Evolutionary conservation across 768 basidiomycete genomes (phyloP).

Genomic region (Leccinum pellstonianum): DNA sequence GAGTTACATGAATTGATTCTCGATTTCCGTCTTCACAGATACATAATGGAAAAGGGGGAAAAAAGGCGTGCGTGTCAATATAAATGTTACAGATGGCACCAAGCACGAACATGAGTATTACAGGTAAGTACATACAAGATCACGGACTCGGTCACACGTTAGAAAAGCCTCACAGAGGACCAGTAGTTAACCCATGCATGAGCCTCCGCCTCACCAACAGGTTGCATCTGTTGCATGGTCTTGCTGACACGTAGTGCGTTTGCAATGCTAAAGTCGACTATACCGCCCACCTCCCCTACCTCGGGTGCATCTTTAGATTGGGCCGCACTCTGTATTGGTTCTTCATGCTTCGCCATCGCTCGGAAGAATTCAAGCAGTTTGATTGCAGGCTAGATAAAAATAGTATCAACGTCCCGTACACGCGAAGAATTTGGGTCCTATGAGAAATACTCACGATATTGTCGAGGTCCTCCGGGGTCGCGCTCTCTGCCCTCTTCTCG

Average conservation of each 20-base stretch:
- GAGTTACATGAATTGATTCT: neutral
- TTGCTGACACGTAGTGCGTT: conserved; percentile 13
- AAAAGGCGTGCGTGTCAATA: neutral
- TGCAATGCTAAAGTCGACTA: conserved; percentile 7
- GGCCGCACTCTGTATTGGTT: neutral
- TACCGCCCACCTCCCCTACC: conserved; percentile 5
- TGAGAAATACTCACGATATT: conserved; percentile 4
- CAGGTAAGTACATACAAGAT: neutral
- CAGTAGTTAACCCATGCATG: conserved; percentile 20
- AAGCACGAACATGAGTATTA: no score
- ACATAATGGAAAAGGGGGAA: neutral
- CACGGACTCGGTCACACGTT: neutral
- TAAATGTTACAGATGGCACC: no score
- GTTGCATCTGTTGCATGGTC: conserved; percentile 12
- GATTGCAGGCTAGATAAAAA: conserved; percentile 29
- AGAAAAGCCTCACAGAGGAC: conserved; percentile 15
- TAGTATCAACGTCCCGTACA: neutral
- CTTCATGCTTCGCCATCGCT: conserved; percentile 8
- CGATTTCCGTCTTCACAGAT: neutral
- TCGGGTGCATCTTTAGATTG: neutral
- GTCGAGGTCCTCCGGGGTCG: conserved; percentile 7
- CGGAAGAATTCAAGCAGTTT: conserved; percentile 33
- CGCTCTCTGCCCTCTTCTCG: conserved; percentile 23
- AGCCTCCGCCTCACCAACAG: conserved; percentile 14
- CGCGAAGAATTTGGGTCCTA: no score